These are phyloP conservation scores for Neurospora crassa DNA, from an alignment of 2,329 filamentous ascomycete genomes.

Conservation along the genomic window DNA sequence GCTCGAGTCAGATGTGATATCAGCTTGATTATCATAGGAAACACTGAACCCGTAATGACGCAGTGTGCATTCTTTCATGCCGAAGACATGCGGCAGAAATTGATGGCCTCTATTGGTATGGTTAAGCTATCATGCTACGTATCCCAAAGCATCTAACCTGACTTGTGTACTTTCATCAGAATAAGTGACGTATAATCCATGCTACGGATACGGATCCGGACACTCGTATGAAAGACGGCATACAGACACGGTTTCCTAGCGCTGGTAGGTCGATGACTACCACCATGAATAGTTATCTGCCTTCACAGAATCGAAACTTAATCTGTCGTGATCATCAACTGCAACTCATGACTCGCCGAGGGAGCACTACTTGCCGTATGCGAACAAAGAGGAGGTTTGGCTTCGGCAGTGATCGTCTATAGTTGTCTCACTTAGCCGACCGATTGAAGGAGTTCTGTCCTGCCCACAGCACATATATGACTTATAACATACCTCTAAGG, in stretches of 20 bases:
- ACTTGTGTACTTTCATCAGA: background rate
- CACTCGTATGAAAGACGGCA: background rate
- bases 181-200: background rate
- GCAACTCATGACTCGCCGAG: background rate
- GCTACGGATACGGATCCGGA: background rate
- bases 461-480: background rate
- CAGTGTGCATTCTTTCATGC: background rate
- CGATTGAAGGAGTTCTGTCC: background rate
- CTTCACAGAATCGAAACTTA: background rate
- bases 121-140: background rate
- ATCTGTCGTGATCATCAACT: background rate
- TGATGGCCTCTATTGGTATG: background rate
- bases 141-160: background rate
- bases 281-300: no score
- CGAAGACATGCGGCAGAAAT: background rate
- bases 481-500: background rate
- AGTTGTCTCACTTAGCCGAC: background rate
- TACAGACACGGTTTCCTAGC: background rate
- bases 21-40: background rate
- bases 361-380: background rate
- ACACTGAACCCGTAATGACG: background rate
- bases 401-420: background rate
- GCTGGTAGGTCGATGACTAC: background rate
- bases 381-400: background rate
- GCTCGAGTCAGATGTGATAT: background rate